Evolutionary conservation across 164 flowering plant species (phyloP).

Genomic region (Akebia trifoliata): DNA sequence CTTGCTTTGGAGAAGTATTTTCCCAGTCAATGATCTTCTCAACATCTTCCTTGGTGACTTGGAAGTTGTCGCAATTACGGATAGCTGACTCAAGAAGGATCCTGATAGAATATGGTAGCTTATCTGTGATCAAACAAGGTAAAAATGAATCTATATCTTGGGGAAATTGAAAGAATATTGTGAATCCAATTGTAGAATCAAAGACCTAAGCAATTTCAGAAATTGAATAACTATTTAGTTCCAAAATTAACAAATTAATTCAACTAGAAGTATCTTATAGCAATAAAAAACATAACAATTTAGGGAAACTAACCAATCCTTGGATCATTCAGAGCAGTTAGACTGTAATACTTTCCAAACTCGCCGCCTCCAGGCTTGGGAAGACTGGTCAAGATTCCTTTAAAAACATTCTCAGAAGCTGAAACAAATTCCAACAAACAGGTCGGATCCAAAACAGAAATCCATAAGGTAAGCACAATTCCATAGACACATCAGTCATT

Average conservation of each 20-base stretch:
- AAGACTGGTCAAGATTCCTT: conserved; percentile 65
- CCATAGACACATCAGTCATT: background rate
- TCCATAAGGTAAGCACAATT: no score
- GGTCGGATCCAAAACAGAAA: background rate
- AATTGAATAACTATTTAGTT: no score
- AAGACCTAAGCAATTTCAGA: no score
- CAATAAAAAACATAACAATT: background rate
- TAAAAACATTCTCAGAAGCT: conserved; percentile 75
- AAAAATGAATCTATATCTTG: no score
- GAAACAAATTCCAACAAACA: conserved; percentile 21
- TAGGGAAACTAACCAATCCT: conserved; percentile 64
- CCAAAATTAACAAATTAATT: no score
- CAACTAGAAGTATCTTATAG: no score
- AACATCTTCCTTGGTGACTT: conserved; percentile 79
- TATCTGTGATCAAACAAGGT: conserved; percentile 41
- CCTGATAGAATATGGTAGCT: conserved; percentile 75
- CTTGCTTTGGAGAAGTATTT: conserved; percentile 78
- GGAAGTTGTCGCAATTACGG: conserved; percentile 89
- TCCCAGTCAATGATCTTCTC: conserved; percentile 99
- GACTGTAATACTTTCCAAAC: conserved; percentile 81
- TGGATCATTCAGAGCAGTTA: conserved; percentile 82
- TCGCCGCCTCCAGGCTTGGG: conserved; percentile 92
- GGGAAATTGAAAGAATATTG: no score
- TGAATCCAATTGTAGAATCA: no score
- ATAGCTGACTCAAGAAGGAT: conserved; percentile 92